Evolutionary conservation across 176 grass and related monocot species (phyloP).

Genomic region (Cenchrus americanus): DNA sequence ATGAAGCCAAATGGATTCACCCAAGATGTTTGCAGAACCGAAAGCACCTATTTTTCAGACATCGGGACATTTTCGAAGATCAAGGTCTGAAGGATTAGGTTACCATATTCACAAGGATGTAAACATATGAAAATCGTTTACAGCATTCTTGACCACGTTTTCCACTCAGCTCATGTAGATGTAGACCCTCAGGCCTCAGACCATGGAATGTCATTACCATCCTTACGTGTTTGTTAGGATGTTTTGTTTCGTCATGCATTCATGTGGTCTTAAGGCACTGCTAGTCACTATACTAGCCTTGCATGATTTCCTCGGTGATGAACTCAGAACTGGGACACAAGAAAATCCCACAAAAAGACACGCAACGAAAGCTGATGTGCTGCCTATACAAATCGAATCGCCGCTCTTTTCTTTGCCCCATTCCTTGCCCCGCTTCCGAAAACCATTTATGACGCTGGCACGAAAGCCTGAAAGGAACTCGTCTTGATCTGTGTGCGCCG

Average conservation of each 20-base stretch:
- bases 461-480: background rate
- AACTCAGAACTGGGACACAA: background rate
- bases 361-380: background rate
- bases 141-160: slow-evolving; percentile 10
- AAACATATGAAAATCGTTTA: slow-evolving; percentile 2
- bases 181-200: background rate
- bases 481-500: slow-evolving; percentile 35
- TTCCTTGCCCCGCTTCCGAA: background rate
- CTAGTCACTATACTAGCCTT: background rate
- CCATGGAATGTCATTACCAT: background rate
- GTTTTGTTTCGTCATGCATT: background rate
- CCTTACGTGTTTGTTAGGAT: background rate
- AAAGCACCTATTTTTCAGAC: slow-evolving; percentile 81
- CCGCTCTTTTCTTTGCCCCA: background rate
- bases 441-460: background rate
- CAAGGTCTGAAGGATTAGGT: slow-evolving; percentile 30
- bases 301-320: background rate
- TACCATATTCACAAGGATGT: background rate
- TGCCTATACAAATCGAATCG: background rate
- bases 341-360: background rate
- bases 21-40: slow-evolving; percentile 49
- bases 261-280: no score
- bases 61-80: slow-evolving; percentile 71
- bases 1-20: slow-evolving; percentile 46
- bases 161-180: background rate